Evolutionary conservation across 2,329 filamentous ascomycete genomes (phyloP), one percentile per base, ranked within the genome.

Genomic region (Verticillium albo-atrum): DNA sequence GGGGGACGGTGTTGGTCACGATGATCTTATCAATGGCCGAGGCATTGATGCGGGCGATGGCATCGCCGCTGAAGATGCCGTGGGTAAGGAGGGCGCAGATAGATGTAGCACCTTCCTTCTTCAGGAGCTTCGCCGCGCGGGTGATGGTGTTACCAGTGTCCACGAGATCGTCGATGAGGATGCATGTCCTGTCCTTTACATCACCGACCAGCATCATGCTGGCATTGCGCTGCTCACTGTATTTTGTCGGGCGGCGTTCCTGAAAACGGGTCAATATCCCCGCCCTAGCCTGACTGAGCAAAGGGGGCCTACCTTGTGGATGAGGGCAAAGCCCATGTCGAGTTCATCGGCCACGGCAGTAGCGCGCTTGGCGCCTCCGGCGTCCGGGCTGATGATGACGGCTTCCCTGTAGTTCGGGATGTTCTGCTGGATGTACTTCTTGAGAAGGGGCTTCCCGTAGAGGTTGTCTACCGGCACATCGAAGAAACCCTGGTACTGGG

Each of bases 121-220:
- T 97, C 65, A 98, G 79, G n/a, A 98, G 83, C 79, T 98, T 97
- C 30, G 95, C 95, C 9, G 95, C 95, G 62, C 95, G 87, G 0
- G 94, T 98, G 68, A 98, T 97, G 37, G 95, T 99, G 77, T 98
- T 98, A 59, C 90, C 95, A 1, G 95, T 99, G 73, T 99, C 95
- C 23, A 91, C 91, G 68, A 99, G 81, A 74, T 99, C 95, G 73
- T 99, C 95, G 64, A 99, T 87, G 61, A 99, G 81, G 68, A 99
- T 97, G 66, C 92, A 91, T 57, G 90, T 89, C 65, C 90, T 88
- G 66, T 90, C 87, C 58, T 83, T 82, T 58, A 97, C 91, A 70
- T 96, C 87, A 63, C 93, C 93, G 42, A 97, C 93, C 47, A 97
- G 82, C 89, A 97, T 95, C 91, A 97, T 96, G 61, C 91, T 94